A percentile compares a stretch with the other conserved stretches of the same genome.
Conservation (phyloP, 805 yeast species). For the Pichia californica region DNA sequence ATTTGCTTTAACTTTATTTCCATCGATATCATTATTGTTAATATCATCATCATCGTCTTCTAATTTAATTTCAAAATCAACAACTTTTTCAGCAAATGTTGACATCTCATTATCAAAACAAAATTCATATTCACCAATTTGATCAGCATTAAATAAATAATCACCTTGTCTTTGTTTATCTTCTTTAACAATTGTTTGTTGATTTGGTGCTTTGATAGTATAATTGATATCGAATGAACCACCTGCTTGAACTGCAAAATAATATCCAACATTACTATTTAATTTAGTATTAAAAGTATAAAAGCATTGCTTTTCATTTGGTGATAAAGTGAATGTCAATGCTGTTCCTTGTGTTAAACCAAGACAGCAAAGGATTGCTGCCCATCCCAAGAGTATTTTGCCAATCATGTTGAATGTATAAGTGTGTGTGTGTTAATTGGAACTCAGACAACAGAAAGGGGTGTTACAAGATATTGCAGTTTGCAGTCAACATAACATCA, state of each 20-base stretch:
- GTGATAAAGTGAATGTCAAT: slow-evolving; percentile 66
- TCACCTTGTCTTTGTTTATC: slow-evolving; percentile 73
- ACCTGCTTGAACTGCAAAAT: slow-evolving; percentile 79
- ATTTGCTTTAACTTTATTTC: slow-evolving; percentile 38
- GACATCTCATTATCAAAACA: slow-evolving; percentile 82
- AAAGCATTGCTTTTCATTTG: slow-evolving; percentile 68
- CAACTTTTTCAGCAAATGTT: slow-evolving; percentile 72
- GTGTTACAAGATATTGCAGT: no score
- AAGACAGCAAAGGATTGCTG: not conserved
- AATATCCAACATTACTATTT: slow-evolving; percentile 58
- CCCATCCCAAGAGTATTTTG: not conserved
- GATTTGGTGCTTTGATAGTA: slow-evolving; percentile 51
- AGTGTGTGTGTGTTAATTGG: not conserved
- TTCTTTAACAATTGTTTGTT: slow-evolving; percentile 45
- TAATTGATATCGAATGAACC: slow-evolving; percentile 79
- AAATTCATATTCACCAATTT: slow-evolving; percentile 76
- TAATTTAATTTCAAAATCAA: slow-evolving; percentile 71
- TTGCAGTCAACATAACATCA: no score
- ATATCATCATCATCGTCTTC: slow-evolving; percentile 32
- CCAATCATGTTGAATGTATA: no score
- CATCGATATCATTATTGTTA: slow-evolving; percentile 24
- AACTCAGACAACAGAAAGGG: no score
- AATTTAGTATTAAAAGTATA: slow-evolving; percentile 60
- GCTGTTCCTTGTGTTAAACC: slow-evolving; percentile 37
- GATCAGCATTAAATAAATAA: slow-evolving; percentile 59